Evolutionary conservation across 1,284 basidiomycete genomes (phyloP).

Genomic region (Ceratobasidium theobromae): DNA sequence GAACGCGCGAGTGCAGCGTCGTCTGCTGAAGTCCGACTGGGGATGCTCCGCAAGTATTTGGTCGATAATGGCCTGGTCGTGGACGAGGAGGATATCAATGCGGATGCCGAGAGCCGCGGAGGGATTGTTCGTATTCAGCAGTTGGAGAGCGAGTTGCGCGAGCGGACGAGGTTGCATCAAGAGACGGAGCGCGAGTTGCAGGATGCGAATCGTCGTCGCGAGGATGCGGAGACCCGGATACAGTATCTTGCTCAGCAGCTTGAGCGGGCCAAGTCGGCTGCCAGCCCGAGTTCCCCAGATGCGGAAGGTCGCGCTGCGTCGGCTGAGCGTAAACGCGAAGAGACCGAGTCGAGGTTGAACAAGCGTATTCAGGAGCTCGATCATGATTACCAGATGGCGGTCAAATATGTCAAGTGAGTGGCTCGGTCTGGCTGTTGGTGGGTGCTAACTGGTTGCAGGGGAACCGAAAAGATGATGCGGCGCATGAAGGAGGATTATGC

Average conservation of each 20-base stretch:
- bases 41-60: conserved; percentile 83
- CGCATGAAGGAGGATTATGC: conserved; percentile 93
- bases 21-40: conserved; percentile 74
- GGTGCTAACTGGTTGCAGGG: conserved; percentile 55
- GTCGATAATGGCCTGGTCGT: conserved; percentile 83
- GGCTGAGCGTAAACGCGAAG: conserved; percentile 72
- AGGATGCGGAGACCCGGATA: conserved; percentile 72
- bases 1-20: conserved; percentile 69
- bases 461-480: conserved; percentile 98
- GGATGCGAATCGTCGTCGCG: conserved; percentile 61
- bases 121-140: conserved; percentile 61
- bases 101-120: conserved; percentile 44
- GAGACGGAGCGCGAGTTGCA: conserved; percentile 71
- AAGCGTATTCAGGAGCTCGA: conserved; percentile 82
- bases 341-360: conserved; percentile 76
- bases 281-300: conserved; percentile 49
- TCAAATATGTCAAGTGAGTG: conserved; percentile 86
- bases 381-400: conserved; percentile 91
- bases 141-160: conserved; percentile 72
- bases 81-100: conserved; percentile 65
- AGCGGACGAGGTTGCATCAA: conserved; percentile 71
- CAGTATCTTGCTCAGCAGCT: conserved; percentile 64
- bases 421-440: conserved; percentile 28
- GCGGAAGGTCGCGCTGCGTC: conserved; percentile 61
- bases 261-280: conserved; percentile 59